Conservation (phyloP, 805 yeast genomes). For the Saturnispora quitensis region DNA sequence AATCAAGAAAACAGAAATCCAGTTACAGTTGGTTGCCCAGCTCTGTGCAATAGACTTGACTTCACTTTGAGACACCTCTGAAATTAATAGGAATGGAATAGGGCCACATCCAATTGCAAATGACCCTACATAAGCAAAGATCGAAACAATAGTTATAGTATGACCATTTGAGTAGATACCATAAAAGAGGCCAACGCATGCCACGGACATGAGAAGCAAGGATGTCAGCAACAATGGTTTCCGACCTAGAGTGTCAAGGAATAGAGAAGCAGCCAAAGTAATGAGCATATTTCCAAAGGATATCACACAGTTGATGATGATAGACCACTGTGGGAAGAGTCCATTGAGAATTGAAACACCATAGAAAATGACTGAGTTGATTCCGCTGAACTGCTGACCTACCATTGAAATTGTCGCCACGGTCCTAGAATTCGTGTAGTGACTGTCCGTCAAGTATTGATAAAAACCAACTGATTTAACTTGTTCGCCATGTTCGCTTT, state of each 20-base stretch:
- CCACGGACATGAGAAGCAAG: slow-evolving; percentile 55
- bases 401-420: slow-evolving; percentile 66
- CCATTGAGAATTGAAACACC: slow-evolving; percentile 79
- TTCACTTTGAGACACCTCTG: slow-evolving; percentile 78
- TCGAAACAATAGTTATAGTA: slow-evolving; percentile 47
- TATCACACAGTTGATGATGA: slow-evolving; percentile 63
- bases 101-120: slow-evolving; percentile 95
- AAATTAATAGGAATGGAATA: slow-evolving; percentile 79
- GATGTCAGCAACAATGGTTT: slow-evolving; percentile 63
- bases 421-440: slow-evolving; percentile 47
- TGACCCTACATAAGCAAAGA: slow-evolving; percentile 65
- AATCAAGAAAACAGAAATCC: slow-evolving; percentile 80
- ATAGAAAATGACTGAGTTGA: slow-evolving; percentile 85
- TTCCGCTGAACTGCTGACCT: slow-evolving; percentile 89
- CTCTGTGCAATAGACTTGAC: slow-evolving; percentile 86
- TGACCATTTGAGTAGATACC: slow-evolving; percentile 50
- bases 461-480: slow-evolving; percentile 16
- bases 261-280: slow-evolving; percentile 63
- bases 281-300: slow-evolving; percentile 66
- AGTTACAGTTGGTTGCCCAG: slow-evolving; percentile 83
- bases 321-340: slow-evolving; percentile 63
- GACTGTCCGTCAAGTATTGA: slow-evolving; percentile 42
- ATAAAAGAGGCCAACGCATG: slow-evolving; percentile 52
- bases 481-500: slow-evolving; percentile 20
- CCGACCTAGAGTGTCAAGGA: slow-evolving; percentile 72